phyloP scores from a whole-genome alignment of 2,329 filamentous ascomycete genomes.

The Cercospora sp. region DNA sequence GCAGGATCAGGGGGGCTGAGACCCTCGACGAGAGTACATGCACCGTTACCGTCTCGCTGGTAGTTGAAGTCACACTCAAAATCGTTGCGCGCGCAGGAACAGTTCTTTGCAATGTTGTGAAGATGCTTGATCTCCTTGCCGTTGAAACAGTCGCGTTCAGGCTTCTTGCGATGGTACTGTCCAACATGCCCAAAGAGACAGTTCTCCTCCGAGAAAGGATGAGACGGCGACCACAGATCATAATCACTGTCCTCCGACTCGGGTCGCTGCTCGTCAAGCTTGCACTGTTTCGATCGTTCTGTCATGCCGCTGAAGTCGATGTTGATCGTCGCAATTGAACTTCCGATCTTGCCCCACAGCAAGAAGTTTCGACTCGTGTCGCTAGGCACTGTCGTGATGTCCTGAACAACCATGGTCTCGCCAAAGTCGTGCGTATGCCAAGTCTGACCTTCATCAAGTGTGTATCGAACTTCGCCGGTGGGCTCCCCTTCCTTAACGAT shows the following conservation, averaged over 20 bases:
- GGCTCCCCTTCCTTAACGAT: constrained; percentile 72
- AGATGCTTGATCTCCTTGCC: constrained; percentile 62
- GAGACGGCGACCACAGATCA: constrained; percentile 80
- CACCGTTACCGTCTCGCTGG: constrained; percentile 73
- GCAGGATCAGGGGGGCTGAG: constrained; percentile 64
- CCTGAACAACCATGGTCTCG: constrained; percentile 69
- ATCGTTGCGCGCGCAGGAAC: constrained; percentile 78
- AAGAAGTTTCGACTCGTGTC: constrained; percentile 90
- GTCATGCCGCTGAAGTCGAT: constrained; percentile 85
- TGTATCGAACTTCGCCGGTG: constrained; percentile 72
- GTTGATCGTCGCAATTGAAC: constrained; percentile 71
- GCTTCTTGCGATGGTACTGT: constrained; percentile 86
- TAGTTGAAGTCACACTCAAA: constrained; percentile 98
- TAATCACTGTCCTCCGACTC: constrained; percentile 68
- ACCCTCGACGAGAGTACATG: constrained; percentile 75
- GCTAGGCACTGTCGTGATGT: constrained; percentile 84
- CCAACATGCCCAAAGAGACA: constrained; percentile 92
- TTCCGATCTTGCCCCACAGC: constrained; percentile 72
- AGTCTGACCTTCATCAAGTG: constrained; percentile 74
- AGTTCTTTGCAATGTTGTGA: constrained; percentile 71
- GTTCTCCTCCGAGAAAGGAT: constrained; percentile 73
- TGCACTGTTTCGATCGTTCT: constrained; percentile 64
- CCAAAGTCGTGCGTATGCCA: constrained; percentile 78
- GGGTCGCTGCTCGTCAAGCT: constrained; percentile 62
- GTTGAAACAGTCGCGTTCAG: constrained; percentile 78